Evolutionary conservation across 345 rosid species (phyloP).

Genomic region (Eutrema yunnanense): DNA sequence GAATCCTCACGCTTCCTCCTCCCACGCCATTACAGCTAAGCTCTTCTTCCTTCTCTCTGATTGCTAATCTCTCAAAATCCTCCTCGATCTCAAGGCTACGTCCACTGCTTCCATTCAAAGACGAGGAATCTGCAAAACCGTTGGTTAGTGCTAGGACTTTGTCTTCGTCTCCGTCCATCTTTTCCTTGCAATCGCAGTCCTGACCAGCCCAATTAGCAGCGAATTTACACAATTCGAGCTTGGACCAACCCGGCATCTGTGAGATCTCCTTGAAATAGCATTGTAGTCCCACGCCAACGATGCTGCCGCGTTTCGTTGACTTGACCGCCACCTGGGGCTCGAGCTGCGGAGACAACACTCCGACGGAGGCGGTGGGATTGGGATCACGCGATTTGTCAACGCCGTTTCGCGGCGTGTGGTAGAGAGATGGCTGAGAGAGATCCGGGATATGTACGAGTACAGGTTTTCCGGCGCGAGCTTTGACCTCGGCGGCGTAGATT

Average conservation of each 20-base stretch:
- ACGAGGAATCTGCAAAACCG: constrained; percentile 11
- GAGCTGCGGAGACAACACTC: constrained; percentile 55
- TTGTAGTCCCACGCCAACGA: constrained; percentile 64
- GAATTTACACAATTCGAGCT: constrained; percentile 66
- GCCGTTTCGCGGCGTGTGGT: constrained; percentile 62
- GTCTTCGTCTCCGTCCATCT: constrained; percentile 36
- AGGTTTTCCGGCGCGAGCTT: constrained; percentile 75
- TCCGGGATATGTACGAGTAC: constrained; percentile 69
- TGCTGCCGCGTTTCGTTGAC: constrained; percentile 70
- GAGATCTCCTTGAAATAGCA: constrained; percentile 78
- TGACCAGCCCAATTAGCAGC: constrained; percentile 83
- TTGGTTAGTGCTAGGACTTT: constrained; percentile 21
- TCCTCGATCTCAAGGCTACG: constrained; percentile 33
- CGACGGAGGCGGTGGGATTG: constrained; percentile 25
- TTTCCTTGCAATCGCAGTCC: constrained; percentile 58
- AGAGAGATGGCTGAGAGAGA: constrained; percentile 88
- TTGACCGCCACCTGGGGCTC: constrained; percentile 77
- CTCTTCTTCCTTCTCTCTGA: constrained; percentile 28
- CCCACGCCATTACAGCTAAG: constrained; percentile 14
- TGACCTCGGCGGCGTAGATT: constrained; percentile 69
- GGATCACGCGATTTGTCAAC: constrained; percentile 36
- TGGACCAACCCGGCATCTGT: constrained; percentile 86
- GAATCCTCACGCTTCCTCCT: constrained; percentile 62
- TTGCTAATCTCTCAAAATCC: constrained; percentile 34
- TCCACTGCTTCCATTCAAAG: constrained; percentile 25